Evolutionary conservation across 202 grass and related monocot genomes (phyloP), one percentile per base, ranked within the genome.

Genomic region (Setaria italica): DNA sequence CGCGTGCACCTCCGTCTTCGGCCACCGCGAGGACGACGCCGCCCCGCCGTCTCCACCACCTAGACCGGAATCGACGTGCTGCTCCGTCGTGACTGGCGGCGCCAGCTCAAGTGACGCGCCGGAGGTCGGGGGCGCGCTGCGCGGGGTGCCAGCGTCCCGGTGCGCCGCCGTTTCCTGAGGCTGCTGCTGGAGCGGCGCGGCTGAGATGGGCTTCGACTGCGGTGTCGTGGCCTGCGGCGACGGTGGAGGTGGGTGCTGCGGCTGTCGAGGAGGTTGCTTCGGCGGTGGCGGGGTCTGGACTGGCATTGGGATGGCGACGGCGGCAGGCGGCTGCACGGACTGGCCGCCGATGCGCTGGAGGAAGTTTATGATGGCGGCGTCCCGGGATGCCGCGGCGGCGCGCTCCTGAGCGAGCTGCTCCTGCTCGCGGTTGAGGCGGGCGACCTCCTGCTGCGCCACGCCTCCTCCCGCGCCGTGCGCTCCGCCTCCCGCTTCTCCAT

Each of bases 381-480:
- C 93, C 19, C 95, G 89, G 30, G 93, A 98, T 0, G 93, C 85
- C 9, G 91, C 91, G 8, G 92, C 85, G 21, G 92, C 85, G 56
- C 95, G 92, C 49, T 98, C 95, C 47, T 98, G 95, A 0, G 93
- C 87, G 14, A 95, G 82, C 84, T 90, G 88, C 59, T 95, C 93
- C 86, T 92, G 95, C 89, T 95, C 95, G 69, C 85, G 86, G 83
- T 89, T 93, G 58, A 98, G 86, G 30, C 95, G 89, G 17, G 89
- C 91, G 29, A 93, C 92, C 78, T 98, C 95, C 86, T 98, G 95
- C 39, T 41, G 42, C 95, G 92, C 95, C 95, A 98, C 21, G 92
- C 91, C 81, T 98, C 95, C 74, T 98, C 95, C 33, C 92, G 71
- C 45, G 90, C 85, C 78, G 90, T 89, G 83, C 95, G 89, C 46